Percentiles rank a stretch among this genome's conserved stretches.
Evolutionary conservation across 768 basidiomycete genomes (phyloP).

Genomic region (Mycena chlorophos): DNA sequence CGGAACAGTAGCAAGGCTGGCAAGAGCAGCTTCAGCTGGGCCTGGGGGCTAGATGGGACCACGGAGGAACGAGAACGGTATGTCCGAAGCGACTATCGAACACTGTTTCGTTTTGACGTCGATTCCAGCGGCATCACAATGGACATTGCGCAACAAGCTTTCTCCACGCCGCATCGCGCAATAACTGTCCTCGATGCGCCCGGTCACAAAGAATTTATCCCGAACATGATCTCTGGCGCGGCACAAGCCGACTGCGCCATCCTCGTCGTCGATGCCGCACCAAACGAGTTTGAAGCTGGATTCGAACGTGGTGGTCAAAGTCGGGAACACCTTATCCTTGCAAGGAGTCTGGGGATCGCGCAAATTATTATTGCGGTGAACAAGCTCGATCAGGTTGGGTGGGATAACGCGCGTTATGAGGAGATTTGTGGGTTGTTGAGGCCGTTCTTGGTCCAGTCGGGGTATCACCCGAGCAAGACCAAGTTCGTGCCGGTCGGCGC

Average conservation of each 20-base stretch:
- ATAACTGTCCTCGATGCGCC: conserved; percentile 97
- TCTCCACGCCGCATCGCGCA: conserved; percentile 69
- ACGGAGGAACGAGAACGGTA: conserved; percentile 92
- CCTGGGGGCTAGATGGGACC: conserved; percentile 95
- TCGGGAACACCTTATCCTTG: conserved; percentile 88
- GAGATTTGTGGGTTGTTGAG: conserved; percentile 75
- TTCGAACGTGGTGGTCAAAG: conserved; percentile 95
- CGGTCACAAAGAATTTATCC: conserved; percentile 96
- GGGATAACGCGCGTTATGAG: conserved; percentile 81
- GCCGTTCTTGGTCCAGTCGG: conserved; percentile 84
- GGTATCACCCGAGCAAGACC: conserved; percentile 78
- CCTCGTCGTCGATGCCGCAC: conserved; percentile 86
- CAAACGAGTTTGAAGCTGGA: conserved; percentile 94
- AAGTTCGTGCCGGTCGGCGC: conserved; percentile 88
- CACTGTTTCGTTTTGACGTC: conserved; percentile 11
- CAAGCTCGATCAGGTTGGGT: conserved; percentile 95
- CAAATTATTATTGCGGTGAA: conserved; percentile 93
- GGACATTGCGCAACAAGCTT: conserved; percentile 87
- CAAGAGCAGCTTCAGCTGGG: conserved; percentile 96
- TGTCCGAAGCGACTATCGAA: conserved; percentile 21
- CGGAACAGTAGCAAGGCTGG: conserved; percentile 86
- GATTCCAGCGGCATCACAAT: conserved; percentile 87
- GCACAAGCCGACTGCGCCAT: conserved; percentile 95
- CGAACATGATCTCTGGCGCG: conserved; percentile 99
- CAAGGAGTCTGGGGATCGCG: conserved; percentile 87